Percentiles rank a stretch among this genome's conserved stretches.
These are phyloP conservation scores for Penicillium bovifimosum DNA, from an alignment of 495 filamentous ascomycete genomes.

Conservation along the genomic window DNA sequence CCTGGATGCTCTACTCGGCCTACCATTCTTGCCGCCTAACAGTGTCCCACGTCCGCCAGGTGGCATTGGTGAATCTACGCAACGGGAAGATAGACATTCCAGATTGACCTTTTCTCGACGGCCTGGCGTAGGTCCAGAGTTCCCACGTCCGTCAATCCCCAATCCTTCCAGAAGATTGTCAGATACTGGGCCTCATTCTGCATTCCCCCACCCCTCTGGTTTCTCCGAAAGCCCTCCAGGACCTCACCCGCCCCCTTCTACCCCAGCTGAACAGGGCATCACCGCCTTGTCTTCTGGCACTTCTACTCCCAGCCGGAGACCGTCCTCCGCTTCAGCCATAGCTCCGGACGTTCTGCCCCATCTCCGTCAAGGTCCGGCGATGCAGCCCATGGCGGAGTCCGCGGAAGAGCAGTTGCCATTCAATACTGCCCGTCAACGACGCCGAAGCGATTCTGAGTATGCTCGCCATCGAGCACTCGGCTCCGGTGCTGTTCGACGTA, in stretches of 20 bases:
- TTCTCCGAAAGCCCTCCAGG: constrained; percentile 56
- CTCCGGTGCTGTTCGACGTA: constrained; percentile 56
- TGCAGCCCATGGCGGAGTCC: constrained; percentile 31
- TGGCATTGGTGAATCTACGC: constrained; percentile 24
- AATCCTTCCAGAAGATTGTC: constrained; percentile 33
- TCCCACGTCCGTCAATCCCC: constrained; percentile 36
- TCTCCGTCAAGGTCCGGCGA: constrained; percentile 28
- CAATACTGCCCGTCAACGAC: constrained; percentile 44
- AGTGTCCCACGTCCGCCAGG: constrained; percentile 41
- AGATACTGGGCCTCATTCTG: constrained; percentile 30
- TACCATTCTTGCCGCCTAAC: constrained; percentile 57
- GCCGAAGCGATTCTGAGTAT: constrained; percentile 58
- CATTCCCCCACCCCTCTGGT: constrained; percentile 30
- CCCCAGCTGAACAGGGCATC: constrained; percentile 57
- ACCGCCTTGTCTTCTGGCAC: constrained; percentile 54
- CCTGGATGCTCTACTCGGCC: constrained; percentile 43
- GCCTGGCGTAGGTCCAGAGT: constrained; percentile 41
- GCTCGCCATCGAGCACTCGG: constrained; percentile 55
- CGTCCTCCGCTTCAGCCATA: constrained; percentile 49
- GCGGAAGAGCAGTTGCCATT: constrained; percentile 22
- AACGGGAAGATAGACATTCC: constrained; percentile 40
- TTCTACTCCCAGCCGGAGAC: constrained; percentile 49
- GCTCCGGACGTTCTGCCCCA: constrained; percentile 31
- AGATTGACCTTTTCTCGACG: constrained; percentile 47
- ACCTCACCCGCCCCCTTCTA: constrained; percentile 62